Evolutionary conservation across 352 stramenopile species (phyloP), one percentile per base, ranked within the genome.

Genomic region (Phytopythium cucurbitacearum): DNA sequence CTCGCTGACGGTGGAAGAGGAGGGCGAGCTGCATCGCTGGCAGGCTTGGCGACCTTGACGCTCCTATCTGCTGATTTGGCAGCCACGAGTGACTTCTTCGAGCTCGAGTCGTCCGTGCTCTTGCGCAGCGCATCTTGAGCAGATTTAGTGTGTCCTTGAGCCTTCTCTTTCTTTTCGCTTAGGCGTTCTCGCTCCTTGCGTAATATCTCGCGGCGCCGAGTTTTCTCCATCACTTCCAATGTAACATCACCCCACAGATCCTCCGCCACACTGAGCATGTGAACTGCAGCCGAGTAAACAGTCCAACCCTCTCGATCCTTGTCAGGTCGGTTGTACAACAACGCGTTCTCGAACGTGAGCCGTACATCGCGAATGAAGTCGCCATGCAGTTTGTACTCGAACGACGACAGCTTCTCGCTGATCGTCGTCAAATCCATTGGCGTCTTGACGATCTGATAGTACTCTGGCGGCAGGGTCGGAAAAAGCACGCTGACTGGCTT

Each of bases 351-450:
- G 47, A 94, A 94, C 15, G 82, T 93, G 48, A 92, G 43, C 0
- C 80, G 78, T 37, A 94, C 71, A 49, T 94, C 82, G 3, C 56
- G 67, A 55, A 93, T 91, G 46, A 94, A 93, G 9, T 94, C 82
- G 6, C 82, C 82, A 40, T 94, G 83, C 10, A 73, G 8, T 53
- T 90, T 90, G 70, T 93, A 94, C 68, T 84, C 70, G 39, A 89
- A 73, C 38, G 73, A 62, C 1, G 50, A 65, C 16, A 92, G 53
- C 49, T 93, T 91, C 7, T 87, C 80, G 5, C 54, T 57, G 55
- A 93, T 84, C 0, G 85, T 93, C 13, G 71, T 59, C 28, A 94
- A 64, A 51, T 94, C 82, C 82, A 94, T 93, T 1, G 85, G 85
- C 0, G 63, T 82, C 68, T 85, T 85, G 62, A 94, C 76, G 50